Evolutionary conservation across 2,329 filamentous ascomycete genomes (phyloP).

Genomic region (Fulvia fulva): DNA sequence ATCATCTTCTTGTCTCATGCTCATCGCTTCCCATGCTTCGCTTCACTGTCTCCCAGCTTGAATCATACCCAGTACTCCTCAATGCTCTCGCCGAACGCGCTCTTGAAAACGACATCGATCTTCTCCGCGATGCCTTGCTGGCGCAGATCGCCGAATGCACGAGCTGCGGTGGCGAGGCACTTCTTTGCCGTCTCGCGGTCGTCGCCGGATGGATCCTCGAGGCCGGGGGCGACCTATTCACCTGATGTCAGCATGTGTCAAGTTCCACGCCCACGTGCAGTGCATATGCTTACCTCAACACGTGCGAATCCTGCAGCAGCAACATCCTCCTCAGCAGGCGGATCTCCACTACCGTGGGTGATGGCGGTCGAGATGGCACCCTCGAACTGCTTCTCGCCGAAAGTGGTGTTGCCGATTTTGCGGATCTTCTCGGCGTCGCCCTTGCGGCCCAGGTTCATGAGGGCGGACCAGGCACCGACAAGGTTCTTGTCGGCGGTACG

Average conservation of each 20-base stretch:
- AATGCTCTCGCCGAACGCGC: background rate
- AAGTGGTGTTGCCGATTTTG: constrained; percentile 2
- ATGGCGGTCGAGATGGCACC: background rate
- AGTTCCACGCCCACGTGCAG: background rate
- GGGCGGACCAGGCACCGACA: constrained; percentile 4
- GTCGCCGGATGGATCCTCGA: background rate
- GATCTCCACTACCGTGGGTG: background rate
- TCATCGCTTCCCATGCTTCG: background rate
- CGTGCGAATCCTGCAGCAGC: background rate
- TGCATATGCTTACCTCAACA: background rate
- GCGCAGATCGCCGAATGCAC: background rate
- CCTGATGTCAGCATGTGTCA: background rate
- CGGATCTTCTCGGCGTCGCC: constrained; percentile 10
- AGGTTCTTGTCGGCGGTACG: constrained; percentile 3
- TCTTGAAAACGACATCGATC: background rate
- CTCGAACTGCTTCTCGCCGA: background rate
- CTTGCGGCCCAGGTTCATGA: constrained; percentile 8
- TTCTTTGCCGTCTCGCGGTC: constrained; percentile 1
- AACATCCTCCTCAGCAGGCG: background rate
- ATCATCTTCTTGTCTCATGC: background rate
- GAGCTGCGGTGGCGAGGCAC: background rate
- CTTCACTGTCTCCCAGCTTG: no score
- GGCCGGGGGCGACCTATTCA: background rate
- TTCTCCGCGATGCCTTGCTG: background rate
- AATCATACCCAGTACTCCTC: no score